Evolutionary conservation across 2,329 filamentous ascomycete genomes (phyloP), one percentile per base, ranked within the genome.

Genomic region (Cladosporium sp.): DNA sequence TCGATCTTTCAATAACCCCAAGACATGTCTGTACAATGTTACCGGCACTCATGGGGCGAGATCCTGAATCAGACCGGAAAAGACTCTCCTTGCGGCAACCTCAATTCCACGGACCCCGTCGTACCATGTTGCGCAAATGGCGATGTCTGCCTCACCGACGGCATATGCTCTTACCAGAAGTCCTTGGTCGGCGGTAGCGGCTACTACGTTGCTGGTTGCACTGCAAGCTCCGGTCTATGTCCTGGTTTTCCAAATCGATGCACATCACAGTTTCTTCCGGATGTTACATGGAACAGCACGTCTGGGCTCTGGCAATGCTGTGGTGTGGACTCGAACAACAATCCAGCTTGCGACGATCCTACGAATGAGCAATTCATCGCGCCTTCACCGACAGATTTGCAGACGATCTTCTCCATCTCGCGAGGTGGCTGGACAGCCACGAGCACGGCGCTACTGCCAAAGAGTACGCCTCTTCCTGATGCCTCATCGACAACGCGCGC

Each of bases 81-180:
- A 24, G 24, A 24, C 24, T 24, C 24, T 24, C 24, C 24, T 24
- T 24, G 24, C 24, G 24, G 24, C 24, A 24, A 24, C 24, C 24
- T 24, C 24, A 24, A 24, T 24, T 24, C 24, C 24, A 24, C 24
- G 24, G 24, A 24, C 24, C 14, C n/a, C 11, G 26, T 59, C 14
- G 32, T 59, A 2, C 34, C 57, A 26, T 59, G 57, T 32, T 59
- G 57, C 34, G 36, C 57, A 21, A 59, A 59, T 5, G 34, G 57
- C 24, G 57, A 59, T 8, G 11, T 30, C 2, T 59, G 57, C 24
- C 57, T 59, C 21, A 30, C 34, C 18, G n/a, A 59, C 32, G 57
- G 57, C n/a, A 24, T 59, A 8, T 59, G 57, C 57, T 41, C 57
- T 1, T 59, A 59, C 36, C 57, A 59, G 24, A 59, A 59, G n/a